Base-by-base conservation (phyloP, 176 grass and related monocot genomes). In the Ensete ventricosum region DNA sequence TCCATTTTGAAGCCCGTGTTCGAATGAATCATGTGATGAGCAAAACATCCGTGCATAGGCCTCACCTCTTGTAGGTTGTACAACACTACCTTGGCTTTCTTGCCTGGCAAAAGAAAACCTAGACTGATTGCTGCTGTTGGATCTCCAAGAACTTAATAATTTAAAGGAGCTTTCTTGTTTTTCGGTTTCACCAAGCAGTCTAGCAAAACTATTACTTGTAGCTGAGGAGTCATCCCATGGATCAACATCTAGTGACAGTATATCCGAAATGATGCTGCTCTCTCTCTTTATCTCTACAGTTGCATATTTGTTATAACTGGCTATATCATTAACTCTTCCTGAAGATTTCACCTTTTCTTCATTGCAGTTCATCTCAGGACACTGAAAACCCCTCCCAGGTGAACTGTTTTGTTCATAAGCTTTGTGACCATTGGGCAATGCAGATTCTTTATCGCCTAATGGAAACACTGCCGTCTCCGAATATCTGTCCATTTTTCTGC, bases 71-170 rank as follows among this genome's bases (percentile, higher is more conserved):
- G 80, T 17, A 82, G 88, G 75, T 70, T 81, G 74, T 74, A 89
- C 90, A 77, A 55, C 21, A 53, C 73, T 79, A 53, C 70, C 83
- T 80, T 88, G 87, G 72, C 84, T 85, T 78, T 97, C 94, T 69
- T 97, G 88, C 81, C 94, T 91, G 63, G 94, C 94, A 87, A 97
- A 97, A 71, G 91, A 87, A 88, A 97, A 97, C 82, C 90, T 93
- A 53, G 90, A 93, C 73, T 97, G 89, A 69, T 82, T 84, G 62
- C 74, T 85, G 49, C 48, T 83, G 73, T 81, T 81, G 74, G 80
- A 83, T 83, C 85, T 90, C 84, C 83, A 89, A 51, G 85, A 76
- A 52, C 78, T 84, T 72, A 87, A 57, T 17, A 77, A 26, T 9
- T 76, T 76, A 20, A 76, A 85, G 50, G 68, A 53, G 1, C 14